phyloP scores from a whole-genome alignment of 257 asterid genomes.

The Lantana camara region DNA sequence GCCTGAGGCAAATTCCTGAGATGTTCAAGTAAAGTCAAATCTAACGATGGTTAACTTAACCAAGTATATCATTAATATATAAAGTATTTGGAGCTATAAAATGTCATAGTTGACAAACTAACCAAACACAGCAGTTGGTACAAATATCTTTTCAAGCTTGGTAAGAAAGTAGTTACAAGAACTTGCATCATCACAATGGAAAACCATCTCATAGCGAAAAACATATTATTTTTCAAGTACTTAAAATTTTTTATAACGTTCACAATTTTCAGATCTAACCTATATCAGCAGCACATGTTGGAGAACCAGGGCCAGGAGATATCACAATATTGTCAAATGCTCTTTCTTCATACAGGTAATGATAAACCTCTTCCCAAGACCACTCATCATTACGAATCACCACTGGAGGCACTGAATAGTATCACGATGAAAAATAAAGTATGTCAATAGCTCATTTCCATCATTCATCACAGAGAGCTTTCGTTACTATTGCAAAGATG shows the following conservation, averaged over 20 bases:
- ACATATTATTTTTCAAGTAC: too few relatives aligned
- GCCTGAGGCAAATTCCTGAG: slow-evolving; percentile 88
- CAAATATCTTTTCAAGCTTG: background rate
- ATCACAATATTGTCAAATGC: slow-evolving; percentile 92
- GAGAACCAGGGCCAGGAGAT: slow-evolving; percentile 99
- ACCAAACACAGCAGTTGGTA: background rate
- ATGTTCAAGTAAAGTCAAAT: slow-evolving; percentile 25
- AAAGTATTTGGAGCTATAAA: too few relatives aligned
- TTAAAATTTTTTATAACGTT: too few relatives aligned
- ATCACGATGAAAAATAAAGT: slow-evolving; percentile 20
- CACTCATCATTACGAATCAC: slow-evolving; percentile 92
- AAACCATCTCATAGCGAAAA: too few relatives aligned
- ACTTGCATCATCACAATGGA: background rate
- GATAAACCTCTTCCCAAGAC: slow-evolving; percentile 86
- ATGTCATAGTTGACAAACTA: background rate
- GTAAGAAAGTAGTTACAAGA: background rate
- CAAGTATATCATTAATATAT: slow-evolving; percentile 8
- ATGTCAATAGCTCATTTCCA: slow-evolving; percentile 9
- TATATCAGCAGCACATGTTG: slow-evolving; percentile 82
- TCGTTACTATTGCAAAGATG: background rate
- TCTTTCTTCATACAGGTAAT: slow-evolving; percentile 71
- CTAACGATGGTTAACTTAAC: slow-evolving; percentile 9
- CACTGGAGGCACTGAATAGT: slow-evolving; percentile 83
- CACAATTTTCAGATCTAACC: slow-evolving; percentile 45
- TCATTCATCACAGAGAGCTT: background rate